Percentiles rank a stretch among this genome's conserved stretches.
Evolutionary conservation across 345 rosid species (phyloP).

Genomic region (Turritis glabra): DNA sequence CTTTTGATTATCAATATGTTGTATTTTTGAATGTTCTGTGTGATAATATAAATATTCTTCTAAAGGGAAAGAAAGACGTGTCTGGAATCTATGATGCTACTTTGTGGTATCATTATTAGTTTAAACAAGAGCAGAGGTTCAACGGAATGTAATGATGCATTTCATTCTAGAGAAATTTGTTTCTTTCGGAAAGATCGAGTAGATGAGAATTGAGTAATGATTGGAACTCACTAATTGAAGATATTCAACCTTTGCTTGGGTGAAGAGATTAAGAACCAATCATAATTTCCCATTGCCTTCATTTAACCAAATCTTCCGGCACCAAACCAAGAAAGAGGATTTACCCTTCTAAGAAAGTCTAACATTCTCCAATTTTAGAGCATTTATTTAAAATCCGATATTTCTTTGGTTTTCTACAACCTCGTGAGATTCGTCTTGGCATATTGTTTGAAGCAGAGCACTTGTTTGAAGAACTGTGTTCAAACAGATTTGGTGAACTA

Average conservation of each 20-base stretch:
- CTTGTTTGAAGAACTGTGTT: not conserved
- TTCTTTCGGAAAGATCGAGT: not conserved
- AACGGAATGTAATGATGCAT: not conserved
- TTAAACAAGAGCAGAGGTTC: not conserved
- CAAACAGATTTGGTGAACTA: not conserved
- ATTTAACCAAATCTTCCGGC: not conserved
- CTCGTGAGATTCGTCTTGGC: no score
- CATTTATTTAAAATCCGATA: no score
- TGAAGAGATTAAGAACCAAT: not conserved
- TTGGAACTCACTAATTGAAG: no score
- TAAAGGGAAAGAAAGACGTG: not conserved
- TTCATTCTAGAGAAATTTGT: not conserved
- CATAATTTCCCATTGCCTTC: not conserved
- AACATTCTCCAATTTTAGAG: no score
- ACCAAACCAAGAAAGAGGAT: no score
- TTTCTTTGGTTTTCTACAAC: no score
- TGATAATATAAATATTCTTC: not conserved
- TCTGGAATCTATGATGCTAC: not conserved
- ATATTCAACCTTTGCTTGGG: no score
- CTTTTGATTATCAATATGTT: not conserved
- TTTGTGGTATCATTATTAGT: not conserved
- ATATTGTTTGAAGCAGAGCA: not conserved
- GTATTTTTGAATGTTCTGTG: not conserved
- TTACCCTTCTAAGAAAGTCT: no score
- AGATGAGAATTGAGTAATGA: not conserved